Conservation (phyloP, 2,329 filamentous ascomycete species). For the Fusarium sulawesiense region DNA sequence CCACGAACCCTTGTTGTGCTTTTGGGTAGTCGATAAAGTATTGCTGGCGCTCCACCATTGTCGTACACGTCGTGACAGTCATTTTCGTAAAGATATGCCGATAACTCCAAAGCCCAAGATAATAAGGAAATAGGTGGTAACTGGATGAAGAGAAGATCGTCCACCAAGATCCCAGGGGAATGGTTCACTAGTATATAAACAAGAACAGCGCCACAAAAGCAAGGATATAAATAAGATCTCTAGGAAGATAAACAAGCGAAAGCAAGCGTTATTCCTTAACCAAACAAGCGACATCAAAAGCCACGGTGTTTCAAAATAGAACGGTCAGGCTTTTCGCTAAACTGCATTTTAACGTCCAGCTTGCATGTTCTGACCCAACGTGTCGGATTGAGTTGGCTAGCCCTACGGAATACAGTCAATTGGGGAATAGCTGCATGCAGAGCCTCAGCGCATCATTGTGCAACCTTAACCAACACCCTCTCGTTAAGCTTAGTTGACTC, state of each 20-base stretch:
- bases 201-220: not conserved
- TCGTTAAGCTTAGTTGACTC: not conserved
- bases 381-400: conserved; percentile 1
- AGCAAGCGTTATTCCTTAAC: not conserved
- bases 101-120: not conserved
- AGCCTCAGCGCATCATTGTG: conserved; percentile 13
- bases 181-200: not conserved
- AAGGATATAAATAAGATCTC: not conserved
- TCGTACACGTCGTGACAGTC: not conserved
- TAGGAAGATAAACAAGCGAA: not conserved
- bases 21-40: conserved; percentile 14
- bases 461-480: not conserved
- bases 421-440: not conserved
- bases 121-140: not conserved
- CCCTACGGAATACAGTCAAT: not conserved
- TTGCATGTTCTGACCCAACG: not conserved
- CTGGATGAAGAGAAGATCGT: not conserved
- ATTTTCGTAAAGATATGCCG: not conserved
- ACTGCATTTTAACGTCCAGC: not conserved
- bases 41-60: not conserved
- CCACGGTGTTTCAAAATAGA: not conserved
- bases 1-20: conserved; percentile 11
- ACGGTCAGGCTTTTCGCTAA: not conserved
- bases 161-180: not conserved
- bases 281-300: not conserved